phyloP scores from a whole-genome alignment of 2,329 filamentous ascomycete genomes.

The Alternaria sp. region DNA sequence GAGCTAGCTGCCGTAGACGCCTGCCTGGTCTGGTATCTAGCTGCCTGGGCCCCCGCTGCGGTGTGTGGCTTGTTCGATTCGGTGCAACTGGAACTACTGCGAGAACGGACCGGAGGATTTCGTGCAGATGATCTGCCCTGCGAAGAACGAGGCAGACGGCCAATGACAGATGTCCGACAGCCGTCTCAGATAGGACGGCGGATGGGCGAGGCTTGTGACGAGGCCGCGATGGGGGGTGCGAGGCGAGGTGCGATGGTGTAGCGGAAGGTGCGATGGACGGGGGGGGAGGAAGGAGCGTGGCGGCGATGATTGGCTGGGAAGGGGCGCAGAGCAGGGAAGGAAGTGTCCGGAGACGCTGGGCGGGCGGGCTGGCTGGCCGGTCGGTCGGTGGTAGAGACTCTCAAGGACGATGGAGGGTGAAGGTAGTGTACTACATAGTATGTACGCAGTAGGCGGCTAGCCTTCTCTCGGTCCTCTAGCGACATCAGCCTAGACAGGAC shows the following conservation, averaged over 20 bases:
- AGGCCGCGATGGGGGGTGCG: constrained; percentile 14
- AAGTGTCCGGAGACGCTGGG: background rate
- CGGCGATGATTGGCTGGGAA: constrained; percentile 41
- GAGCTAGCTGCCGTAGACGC: constrained; percentile 29
- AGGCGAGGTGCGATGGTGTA: constrained; percentile 1
- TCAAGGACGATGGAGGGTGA: constrained; percentile 16
- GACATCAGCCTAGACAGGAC: constrained; percentile 13
- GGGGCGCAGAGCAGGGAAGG: constrained; percentile 18
- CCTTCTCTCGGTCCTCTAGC: constrained; percentile 7
- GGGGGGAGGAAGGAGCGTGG: constrained; percentile 31
- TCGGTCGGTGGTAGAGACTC: constrained; percentile 8
- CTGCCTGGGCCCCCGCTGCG: constrained; percentile 21
- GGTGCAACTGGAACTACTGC: constrained; percentile 29
- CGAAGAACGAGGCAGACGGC: constrained; percentile 33
- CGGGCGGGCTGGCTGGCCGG: background rate
- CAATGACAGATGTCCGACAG: constrained; percentile 51
- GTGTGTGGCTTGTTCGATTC: constrained; percentile 21
- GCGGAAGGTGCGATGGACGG: constrained; percentile 25
- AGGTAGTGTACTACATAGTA: background rate
- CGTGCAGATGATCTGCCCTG: constrained; percentile 62
- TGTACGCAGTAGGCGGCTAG: background rate
- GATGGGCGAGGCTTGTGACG: constrained; percentile 52
- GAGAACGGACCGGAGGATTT: constrained; percentile 56
- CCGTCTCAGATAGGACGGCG: constrained; percentile 45
- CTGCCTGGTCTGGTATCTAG: constrained; percentile 6